Evolutionary conservation across 305 asterid species (phyloP).

Genomic region (Caryopteris hybrid): DNA sequence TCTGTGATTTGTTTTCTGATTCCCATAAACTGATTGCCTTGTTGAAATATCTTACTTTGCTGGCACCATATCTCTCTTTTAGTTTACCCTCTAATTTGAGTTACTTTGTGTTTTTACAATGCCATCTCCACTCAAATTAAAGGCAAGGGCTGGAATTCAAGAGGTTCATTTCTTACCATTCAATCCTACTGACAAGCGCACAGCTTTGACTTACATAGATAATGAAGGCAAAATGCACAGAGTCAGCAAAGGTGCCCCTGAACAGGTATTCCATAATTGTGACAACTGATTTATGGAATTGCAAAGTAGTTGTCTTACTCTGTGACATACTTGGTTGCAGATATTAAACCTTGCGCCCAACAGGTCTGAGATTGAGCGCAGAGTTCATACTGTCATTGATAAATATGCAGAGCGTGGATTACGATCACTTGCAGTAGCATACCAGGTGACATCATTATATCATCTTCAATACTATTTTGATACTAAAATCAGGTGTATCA

Average conservation of each 20-base stretch:
- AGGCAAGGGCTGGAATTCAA: slow-evolving; percentile 69
- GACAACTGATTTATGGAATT: slow-evolving; percentile 5
- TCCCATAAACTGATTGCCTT: no score
- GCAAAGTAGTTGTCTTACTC: slow-evolving; percentile 21
- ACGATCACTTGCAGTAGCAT: slow-evolving; percentile 70
- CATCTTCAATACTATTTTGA: not conserved
- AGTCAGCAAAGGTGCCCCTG: slow-evolving; percentile 82
- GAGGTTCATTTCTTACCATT: slow-evolving; percentile 72
- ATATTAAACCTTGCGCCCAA: slow-evolving; percentile 58
- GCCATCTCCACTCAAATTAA: slow-evolving; percentile 9
- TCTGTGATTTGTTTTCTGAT: not conserved
- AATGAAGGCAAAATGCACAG: slow-evolving; percentile 63
- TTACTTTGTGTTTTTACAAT: slow-evolving; percentile 7
- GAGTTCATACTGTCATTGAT: slow-evolving; percentile 57
- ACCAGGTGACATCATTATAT: slow-evolving; percentile 47
- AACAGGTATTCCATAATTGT: slow-evolving; percentile 44
- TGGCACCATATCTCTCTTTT: not conserved
- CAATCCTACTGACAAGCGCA: slow-evolving; percentile 76
- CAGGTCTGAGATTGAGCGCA: slow-evolving; percentile 59
- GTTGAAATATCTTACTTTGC: not conserved
- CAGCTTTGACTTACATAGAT: slow-evolving; percentile 60
- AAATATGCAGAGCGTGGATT: slow-evolving; percentile 71
- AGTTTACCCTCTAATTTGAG: not conserved
- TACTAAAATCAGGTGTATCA: not conserved
- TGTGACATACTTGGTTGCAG: slow-evolving; percentile 28